Evolutionary conservation across 352 stramenopile species (phyloP).

Genomic region (Phytophthora sojae): DNA sequence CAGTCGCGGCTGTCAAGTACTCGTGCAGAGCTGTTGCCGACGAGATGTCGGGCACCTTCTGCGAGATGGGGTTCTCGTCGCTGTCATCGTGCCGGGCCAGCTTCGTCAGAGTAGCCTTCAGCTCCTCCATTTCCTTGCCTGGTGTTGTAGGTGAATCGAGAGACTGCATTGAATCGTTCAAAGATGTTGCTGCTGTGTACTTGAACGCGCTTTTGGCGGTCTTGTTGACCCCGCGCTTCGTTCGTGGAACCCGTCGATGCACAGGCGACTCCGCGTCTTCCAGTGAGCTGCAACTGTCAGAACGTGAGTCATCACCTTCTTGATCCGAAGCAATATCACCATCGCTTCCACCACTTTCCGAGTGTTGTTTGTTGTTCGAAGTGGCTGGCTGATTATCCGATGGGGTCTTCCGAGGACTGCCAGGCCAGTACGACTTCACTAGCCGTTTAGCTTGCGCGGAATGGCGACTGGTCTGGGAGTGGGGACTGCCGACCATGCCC

Average conservation of each 20-base stretch:
- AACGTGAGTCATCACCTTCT: conserved; percentile 4
- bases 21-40: conserved; percentile 30
- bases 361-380: conserved; percentile 23
- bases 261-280: conserved; percentile 11
- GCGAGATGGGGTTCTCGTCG: conserved; percentile 6
- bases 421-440: not conserved
- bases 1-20: conserved; percentile 38
- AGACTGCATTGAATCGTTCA: conserved; percentile 27
- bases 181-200: conserved; percentile 1
- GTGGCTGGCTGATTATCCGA: conserved; percentile 11
- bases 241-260: conserved; percentile 12
- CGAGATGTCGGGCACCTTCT: conserved; percentile 13
- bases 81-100: conserved; percentile 51
- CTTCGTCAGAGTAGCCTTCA: conserved; percentile 78
- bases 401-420: conserved; percentile 1
- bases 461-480: not conserved
- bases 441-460: not conserved
- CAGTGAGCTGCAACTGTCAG: conserved; percentile 16
- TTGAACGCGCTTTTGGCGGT: conserved; percentile 3
- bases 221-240: conserved; percentile 5
- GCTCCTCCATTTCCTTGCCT: conserved; percentile 68
- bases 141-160: conserved; percentile 42
- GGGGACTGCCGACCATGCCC: not conserved
- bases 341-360: conserved; percentile 26
- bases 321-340: conserved; percentile 6